phyloP scores from a whole-genome alignment of 306 rosid genomes.

The Hylodesmum podocarpum region DNA sequence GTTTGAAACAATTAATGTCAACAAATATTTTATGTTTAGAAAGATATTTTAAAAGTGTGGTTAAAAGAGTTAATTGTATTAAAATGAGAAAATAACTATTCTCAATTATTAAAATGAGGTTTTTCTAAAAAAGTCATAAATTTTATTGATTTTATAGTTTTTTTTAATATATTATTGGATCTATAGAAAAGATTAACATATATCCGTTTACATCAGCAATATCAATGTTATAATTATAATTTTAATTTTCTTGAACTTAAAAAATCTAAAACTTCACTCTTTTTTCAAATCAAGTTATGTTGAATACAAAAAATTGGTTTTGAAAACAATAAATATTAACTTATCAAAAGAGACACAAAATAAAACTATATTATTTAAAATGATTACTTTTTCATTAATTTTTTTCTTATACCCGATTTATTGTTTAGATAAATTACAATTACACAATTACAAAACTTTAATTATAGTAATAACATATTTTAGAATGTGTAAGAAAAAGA shows the following conservation, averaged over 20 bases:
- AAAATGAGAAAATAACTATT: no score
- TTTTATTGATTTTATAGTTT: neutral
- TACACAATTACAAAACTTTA: neutral
- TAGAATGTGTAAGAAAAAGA: neutral
- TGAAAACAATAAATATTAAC: neutral
- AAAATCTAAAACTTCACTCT: neutral
- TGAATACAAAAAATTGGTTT: neutral
- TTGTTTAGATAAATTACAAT: no score
- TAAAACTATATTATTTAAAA: no score
- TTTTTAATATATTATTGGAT: neutral
- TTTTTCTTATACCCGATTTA: no score
- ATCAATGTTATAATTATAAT: no score
- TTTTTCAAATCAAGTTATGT: neutral
- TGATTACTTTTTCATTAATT: no score
- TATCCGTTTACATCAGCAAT: no score
- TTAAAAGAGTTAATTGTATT: neutral
- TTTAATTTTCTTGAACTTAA: neutral
- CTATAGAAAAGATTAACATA: no score
- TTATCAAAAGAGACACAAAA: no score
- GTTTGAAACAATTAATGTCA: neutral
- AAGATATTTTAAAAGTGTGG: neutral
- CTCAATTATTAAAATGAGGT: neutral
- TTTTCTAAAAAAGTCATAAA: neutral
- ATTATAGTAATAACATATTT: neutral
- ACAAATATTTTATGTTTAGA: neutral